Percentiles rank a stretch among this genome's conserved stretches.
These are phyloP conservation scores for Middelhovenomyces tepae DNA, from an alignment of 805 yeast species.

Conservation along the genomic window DNA sequence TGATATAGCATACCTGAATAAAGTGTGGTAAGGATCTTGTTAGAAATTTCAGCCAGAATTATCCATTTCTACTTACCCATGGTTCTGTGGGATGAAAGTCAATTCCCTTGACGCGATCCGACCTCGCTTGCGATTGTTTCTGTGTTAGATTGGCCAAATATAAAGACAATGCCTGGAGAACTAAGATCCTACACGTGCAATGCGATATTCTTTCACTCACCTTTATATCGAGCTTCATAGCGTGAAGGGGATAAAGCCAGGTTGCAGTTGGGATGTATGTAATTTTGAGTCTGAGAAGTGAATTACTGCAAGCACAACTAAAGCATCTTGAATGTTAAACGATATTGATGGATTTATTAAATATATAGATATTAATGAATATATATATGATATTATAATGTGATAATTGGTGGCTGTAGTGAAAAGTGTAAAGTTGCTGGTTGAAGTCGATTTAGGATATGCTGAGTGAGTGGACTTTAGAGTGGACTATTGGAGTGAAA, in stretches of 20 bases:
- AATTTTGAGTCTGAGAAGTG: slow-evolving; percentile 4
- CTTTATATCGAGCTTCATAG: slow-evolving; percentile 45
- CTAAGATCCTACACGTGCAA: background rate
- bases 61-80: slow-evolving; percentile 48
- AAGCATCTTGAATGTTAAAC: slow-evolving; percentile 5
- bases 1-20: slow-evolving; percentile 17
- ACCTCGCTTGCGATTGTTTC: slow-evolving; percentile 81
- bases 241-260: slow-evolving; percentile 2
- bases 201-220: slow-evolving; percentile 23
- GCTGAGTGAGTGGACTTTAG: too few species aligned
- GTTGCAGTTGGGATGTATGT: slow-evolving; percentile 6
- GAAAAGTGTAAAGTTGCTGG: too few species aligned
- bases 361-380: too few species aligned
- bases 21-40: slow-evolving; percentile 18
- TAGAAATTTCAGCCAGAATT: slow-evolving; percentile 2
- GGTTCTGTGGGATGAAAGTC: slow-evolving; percentile 98
- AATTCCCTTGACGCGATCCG: slow-evolving; percentile 95
- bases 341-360: slow-evolving; percentile 5
- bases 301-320: slow-evolving; percentile 4
- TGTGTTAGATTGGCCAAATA: slow-evolving; percentile 24
- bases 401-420: too few species aligned
- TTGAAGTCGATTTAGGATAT: too few species aligned
- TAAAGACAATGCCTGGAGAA: slow-evolving; percentile 34
- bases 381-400: too few species aligned
- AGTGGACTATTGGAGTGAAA: too few species aligned